phyloP scores from a whole-genome alignment of 1,284 basidiomycete species.

The Bjerkandera adusta region DNA sequence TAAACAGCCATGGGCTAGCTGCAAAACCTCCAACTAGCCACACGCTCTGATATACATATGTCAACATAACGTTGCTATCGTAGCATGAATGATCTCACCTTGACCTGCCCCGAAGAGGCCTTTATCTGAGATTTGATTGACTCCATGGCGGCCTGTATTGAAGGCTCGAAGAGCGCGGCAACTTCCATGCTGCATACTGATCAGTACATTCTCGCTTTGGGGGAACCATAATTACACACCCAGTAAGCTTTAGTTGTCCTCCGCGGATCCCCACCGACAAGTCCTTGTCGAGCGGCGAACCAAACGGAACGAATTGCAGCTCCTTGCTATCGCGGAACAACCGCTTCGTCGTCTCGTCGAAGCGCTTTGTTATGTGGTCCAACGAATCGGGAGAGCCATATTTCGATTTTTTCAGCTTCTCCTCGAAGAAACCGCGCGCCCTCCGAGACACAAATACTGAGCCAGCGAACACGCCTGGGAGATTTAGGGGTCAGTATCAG shows the following conservation, averaged over 20 bases:
- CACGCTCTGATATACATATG: conserved; percentile 45
- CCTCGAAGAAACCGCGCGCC: conserved; percentile 66
- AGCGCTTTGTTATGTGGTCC: conserved; percentile 70
- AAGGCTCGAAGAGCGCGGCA: conserved; percentile 72
- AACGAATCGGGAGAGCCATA: conserved; percentile 67
- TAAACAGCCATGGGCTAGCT: conserved; percentile 75
- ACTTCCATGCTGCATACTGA: conserved; percentile 46
- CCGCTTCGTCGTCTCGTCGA: conserved; percentile 79
- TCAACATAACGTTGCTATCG: not conserved
- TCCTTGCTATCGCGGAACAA: conserved; percentile 68
- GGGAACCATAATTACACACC: conserved; percentile 38
- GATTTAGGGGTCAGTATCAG: conserved; percentile 12
- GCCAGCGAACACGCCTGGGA: conserved; percentile 68
- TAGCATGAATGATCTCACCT: conserved; percentile 35
- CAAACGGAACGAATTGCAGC: conserved; percentile 69
- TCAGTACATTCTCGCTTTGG: not conserved
- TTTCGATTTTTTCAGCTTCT: conserved; percentile 66
- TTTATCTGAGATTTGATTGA: conserved; percentile 73
- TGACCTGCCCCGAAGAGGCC: conserved; percentile 61
- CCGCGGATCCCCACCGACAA: conserved; percentile 60
- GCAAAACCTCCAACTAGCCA: conserved; percentile 81
- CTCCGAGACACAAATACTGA: conserved; percentile 78
- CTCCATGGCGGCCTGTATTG: conserved; percentile 63
- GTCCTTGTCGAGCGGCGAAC: conserved; percentile 77
- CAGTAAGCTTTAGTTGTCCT: conserved; percentile 69